Evolutionary conservation across 78 protist genomes (phyloP).

Genomic region (Polysphondylium violaceum): DNA sequence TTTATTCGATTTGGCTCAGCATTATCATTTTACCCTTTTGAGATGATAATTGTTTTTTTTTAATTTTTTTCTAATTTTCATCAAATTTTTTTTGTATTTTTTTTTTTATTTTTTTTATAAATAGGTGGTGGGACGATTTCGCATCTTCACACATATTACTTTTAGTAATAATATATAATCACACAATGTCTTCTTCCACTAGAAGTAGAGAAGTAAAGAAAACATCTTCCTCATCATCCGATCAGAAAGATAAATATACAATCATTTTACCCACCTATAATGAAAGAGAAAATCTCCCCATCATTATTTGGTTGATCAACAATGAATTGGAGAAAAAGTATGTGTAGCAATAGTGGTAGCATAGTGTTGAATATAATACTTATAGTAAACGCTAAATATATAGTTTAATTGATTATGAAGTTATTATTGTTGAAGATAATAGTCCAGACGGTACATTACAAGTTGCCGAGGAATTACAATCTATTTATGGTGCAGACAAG

Average conservation of each 20-base stretch:
- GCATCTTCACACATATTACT: no score
- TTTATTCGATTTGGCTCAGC: no score
- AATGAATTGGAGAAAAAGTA: conserved; percentile 59
- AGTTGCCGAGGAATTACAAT: conserved; percentile 88
- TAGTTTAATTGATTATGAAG: conserved; percentile 87
- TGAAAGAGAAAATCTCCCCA: conserved; percentile 95
- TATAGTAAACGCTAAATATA: neutral
- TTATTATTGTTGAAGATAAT: conserved; percentile 93
- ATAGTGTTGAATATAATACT: neutral
- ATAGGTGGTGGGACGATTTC: no score
- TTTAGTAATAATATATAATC: no score
- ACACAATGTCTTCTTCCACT: no score
- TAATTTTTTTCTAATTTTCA: no score
- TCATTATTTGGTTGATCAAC: conserved; percentile 84
- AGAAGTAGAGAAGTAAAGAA: no score
- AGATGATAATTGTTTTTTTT: no score
- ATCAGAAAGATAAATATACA: conserved; percentile 83
- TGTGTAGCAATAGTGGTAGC: no score
- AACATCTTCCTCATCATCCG: neutral
- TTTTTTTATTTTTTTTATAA: no score
- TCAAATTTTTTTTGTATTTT: no score
- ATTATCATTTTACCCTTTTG: no score
- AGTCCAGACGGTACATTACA: conserved; percentile 93
- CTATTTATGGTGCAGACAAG: conserved; percentile 84
- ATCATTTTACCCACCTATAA: conserved; percentile 95